Conservation (phyloP, 2,329 filamentous ascomycete species). For the Aspergillus sclerotialis region DNA sequence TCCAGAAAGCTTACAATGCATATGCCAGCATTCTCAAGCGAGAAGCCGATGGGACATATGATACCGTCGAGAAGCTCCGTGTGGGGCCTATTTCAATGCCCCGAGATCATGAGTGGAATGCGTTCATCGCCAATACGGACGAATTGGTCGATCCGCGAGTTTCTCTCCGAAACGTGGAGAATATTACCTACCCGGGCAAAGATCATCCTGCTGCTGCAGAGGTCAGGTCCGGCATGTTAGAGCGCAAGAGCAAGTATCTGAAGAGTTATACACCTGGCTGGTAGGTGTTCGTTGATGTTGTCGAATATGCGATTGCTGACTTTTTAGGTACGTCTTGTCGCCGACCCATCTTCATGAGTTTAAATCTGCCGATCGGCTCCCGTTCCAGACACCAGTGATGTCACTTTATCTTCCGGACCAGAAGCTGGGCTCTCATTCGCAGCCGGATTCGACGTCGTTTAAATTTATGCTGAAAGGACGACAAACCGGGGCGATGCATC, state of each 20-base stretch:
- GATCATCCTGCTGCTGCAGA: constrained; percentile 77
- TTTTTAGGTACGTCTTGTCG: constrained; percentile 78
- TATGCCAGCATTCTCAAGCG: constrained; percentile 86
- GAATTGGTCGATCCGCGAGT: constrained; percentile 82
- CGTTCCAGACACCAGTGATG: constrained; percentile 82
- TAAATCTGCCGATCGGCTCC: constrained; percentile 89
- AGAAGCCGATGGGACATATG: constrained; percentile 76
- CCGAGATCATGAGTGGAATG: constrained; percentile 84
- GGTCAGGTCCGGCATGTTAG: constrained; percentile 81
- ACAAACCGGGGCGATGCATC: constrained; percentile 87
- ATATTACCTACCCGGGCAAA: constrained; percentile 86
- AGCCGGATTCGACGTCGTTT: constrained; percentile 74
- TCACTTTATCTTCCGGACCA: constrained; percentile 91
- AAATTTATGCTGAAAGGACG: constrained; percentile 98
- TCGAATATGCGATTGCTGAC: constrained; percentile 6
- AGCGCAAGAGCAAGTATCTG: constrained; percentile 97
- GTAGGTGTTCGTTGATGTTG: constrained; percentile 46
- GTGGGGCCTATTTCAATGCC: constrained; percentile 85
- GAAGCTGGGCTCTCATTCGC: constrained; percentile 87
- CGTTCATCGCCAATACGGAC: constrained; percentile 72
- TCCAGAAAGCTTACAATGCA: constrained; percentile 95
- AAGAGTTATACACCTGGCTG: constrained; percentile 96
- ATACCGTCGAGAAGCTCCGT: constrained; percentile 71
- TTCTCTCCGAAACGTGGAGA: constrained; percentile 68
- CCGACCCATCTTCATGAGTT: constrained; percentile 97